Percentiles rank a stretch among this genome's conserved stretches.
Conservation (phyloP, 768 basidiomycete species). For the Kondoa malvinella region DNA sequence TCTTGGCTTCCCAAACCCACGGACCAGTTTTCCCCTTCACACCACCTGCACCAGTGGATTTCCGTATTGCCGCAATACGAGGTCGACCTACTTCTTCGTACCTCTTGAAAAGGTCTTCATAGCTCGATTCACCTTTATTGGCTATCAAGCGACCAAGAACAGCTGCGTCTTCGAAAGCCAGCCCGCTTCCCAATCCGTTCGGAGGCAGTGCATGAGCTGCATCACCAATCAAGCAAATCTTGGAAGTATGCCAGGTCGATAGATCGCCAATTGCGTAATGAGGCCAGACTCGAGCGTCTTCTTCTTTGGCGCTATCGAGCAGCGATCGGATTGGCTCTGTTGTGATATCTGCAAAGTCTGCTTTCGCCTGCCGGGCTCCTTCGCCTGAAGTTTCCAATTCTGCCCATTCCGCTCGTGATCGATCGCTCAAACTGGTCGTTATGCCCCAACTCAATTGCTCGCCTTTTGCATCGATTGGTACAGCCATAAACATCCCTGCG, state of each 20-base stretch:
- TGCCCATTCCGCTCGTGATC: conserved; percentile 19
- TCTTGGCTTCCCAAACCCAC: background rate
- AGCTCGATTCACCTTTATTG: background rate
- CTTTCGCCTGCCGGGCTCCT: conserved; percentile 18
- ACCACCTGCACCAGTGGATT: background rate
- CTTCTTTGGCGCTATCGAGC: conserved; percentile 15
- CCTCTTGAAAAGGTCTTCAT: background rate
- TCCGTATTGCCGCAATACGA: background rate
- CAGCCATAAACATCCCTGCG: conserved; percentile 21
- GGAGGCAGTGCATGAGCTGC: conserved; percentile 13
- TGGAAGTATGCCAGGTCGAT: conserved; percentile 2
- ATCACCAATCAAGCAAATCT: conserved; percentile 13
- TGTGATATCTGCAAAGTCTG: conserved; percentile 14
- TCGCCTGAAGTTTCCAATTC: conserved; percentile 22
- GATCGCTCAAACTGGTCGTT: background rate
- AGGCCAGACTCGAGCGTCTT: conserved; percentile 3
- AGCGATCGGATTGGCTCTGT: conserved; percentile 22
- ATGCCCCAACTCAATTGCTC: conserved; percentile 22
- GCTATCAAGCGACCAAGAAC: conserved; percentile 7
- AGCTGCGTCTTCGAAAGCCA: conserved; percentile 14
- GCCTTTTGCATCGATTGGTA: conserved; percentile 20
- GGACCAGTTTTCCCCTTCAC: background rate
- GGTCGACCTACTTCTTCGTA: background rate
- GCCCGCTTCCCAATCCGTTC: conserved; percentile 7
- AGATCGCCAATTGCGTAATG: conserved; percentile 8